Base-by-base conservation (phyloP, 805 yeast genomes). In the Starmerella geochares region DNA sequence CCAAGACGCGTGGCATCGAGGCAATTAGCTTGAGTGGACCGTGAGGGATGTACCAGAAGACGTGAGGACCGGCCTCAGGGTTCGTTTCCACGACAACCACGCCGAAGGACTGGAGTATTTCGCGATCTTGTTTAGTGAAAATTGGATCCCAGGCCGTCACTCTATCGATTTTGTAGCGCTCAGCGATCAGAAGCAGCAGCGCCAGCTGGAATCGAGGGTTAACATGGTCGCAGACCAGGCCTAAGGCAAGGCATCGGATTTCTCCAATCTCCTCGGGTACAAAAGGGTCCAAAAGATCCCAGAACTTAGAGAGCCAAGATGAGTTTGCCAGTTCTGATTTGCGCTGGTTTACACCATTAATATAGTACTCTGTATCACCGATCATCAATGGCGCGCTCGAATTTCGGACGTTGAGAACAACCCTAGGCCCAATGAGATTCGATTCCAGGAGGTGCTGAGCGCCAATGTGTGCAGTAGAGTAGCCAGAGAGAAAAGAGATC, bases 241-340 rank as follows among this genome's bases (percentile, higher is more conserved):
- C 94, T 19, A 84, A 66, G 0, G 90, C 94, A 27, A 84, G 63
- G 58, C 90, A 83, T 57, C 86, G 67, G 53, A 84, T 71, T 19
- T 42, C 28, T 6, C 28, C 27, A 1, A 28, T 14, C 3, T 19
- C 20, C 2, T 27, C 14, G 23, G 25, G 35, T 14, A 20, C 40
- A 25, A 50, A 50, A 14, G 39, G n/a, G 41, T 21, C 48, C 28
- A 40, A 41, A n/a, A 41, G 45, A 1, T 17, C 16, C 40, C 50
- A 47, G 14, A 43, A 44, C 20, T 17, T 23, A 2, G 41, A n/a
- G 7, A 44, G 38, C 56, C 57, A 51, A 14, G 36, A 11, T 1
- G 55, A 48, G 14, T 10, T 20, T 16, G 23, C 27, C 11, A 54
- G 44, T 36, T 54, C 56, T 1, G 17, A 9, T 36, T 29, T 38